Conservation (phyloP, 176 grass and related monocot species). For the Raddia distichophylla region DNA sequence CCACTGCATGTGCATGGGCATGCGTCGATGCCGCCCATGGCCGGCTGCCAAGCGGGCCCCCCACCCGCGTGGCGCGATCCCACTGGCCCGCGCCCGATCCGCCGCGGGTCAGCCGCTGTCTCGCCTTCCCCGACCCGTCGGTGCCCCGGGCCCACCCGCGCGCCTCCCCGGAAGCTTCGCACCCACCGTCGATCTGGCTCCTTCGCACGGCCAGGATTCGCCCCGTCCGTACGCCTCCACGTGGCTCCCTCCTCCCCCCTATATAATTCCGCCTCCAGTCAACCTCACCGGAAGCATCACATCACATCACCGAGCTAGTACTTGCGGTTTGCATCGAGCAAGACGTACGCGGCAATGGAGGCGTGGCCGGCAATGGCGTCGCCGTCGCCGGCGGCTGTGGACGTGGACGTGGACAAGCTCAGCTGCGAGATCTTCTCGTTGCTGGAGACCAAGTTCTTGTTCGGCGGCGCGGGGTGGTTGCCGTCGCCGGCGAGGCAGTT, state of each 20-base stretch:
- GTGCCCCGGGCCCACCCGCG: neutral
- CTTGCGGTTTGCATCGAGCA: neutral
- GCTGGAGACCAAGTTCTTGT: constrained; percentile 74
- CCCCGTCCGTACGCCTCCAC: constrained; percentile 43
- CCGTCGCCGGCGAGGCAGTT: constrained; percentile 30
- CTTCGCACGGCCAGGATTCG: constrained; percentile 12
- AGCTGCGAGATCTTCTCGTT: constrained; percentile 76
- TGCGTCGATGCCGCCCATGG: neutral
- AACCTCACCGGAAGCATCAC: constrained; percentile 18
- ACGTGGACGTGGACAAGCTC: constrained; percentile 53
- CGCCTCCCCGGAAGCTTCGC: constrained; percentile 29
- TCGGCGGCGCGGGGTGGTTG: constrained; percentile 37
- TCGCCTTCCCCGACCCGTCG: constrained; percentile 30
- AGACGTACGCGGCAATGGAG: neutral
- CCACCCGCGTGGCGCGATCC: constrained; percentile 1
- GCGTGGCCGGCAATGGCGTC: constrained; percentile 28
- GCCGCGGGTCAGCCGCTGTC: constrained; percentile 25
- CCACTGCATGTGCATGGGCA: neutral
- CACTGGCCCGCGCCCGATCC: neutral
- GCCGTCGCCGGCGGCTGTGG: constrained; percentile 43
- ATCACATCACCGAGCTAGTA: constrained; percentile 15
- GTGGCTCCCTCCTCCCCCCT: constrained; percentile 9
- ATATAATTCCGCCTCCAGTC: constrained; percentile 23
- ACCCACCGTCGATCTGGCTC: constrained; percentile 1
- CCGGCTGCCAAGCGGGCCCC: neutral